A percentile compares a stretch with the other conserved stretches of the same genome.
phyloP scores from a whole-genome alignment of 306 rosid genomes.

The Benincasa hispida region DNA sequence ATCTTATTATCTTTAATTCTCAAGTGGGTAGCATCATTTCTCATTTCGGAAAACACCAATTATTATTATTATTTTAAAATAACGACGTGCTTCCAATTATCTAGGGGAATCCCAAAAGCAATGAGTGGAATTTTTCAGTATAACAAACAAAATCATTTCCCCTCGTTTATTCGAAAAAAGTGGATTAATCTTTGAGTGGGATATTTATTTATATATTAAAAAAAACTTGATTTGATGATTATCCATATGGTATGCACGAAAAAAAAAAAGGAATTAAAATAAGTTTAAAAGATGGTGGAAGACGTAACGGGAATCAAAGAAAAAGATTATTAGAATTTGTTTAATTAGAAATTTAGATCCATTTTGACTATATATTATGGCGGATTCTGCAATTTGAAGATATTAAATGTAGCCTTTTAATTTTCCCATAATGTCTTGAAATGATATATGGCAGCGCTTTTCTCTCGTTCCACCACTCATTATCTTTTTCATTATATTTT shows the following conservation, averaged over 20 bases:
- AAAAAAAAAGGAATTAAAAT: background rate
- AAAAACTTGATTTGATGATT: background rate
- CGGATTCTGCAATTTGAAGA: background rate
- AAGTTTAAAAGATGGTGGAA: background rate
- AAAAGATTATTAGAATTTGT: background rate
- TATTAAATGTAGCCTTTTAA: background rate
- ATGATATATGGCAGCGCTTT: background rate
- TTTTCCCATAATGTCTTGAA: background rate
- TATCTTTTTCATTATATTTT: background rate
- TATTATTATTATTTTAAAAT: background rate
- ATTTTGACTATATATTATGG: background rate
- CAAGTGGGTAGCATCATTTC: background rate
- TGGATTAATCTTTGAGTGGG: no score
- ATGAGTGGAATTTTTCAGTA: background rate
- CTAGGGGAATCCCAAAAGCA: background rate
- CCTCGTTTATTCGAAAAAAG: no score
- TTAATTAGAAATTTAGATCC: background rate
- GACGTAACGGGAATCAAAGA: background rate
- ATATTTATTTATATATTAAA: no score
- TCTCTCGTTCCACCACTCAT: background rate
- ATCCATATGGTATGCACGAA: slow-evolving; percentile 5
- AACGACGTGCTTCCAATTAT: background rate
- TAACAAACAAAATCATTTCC: background rate
- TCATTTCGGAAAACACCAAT: background rate
- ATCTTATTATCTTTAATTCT: background rate